Evolutionary conservation across 352 stramenopile species (phyloP).

Genomic region (Phytophthora sansomeana): DNA sequence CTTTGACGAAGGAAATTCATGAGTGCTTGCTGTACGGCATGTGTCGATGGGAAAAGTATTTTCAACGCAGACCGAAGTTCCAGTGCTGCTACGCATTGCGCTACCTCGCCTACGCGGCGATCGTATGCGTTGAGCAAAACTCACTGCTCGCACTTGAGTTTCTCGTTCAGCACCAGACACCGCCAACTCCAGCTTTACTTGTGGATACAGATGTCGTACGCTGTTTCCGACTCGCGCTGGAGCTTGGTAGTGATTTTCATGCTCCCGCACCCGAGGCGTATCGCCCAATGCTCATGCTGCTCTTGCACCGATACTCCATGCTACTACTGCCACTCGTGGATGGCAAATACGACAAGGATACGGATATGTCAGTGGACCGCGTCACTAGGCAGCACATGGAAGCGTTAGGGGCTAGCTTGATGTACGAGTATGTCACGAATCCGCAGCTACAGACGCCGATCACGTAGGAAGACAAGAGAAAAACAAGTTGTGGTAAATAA

Average conservation of each 20-base stretch:
- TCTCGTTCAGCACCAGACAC: conserved; percentile 23
- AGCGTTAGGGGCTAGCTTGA: conserved; percentile 53
- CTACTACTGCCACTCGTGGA: conserved; percentile 37
- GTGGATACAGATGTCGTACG: conserved; percentile 48
- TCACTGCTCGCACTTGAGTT: conserved; percentile 41
- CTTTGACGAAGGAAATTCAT: conserved; percentile 17
- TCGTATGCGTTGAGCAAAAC: conserved; percentile 57
- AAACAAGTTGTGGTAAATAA: conserved; percentile 7
- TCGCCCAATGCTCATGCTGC: conserved; percentile 48
- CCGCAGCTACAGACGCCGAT: conserved; percentile 19
- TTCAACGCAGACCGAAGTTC: conserved; percentile 33
- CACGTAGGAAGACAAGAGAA: conserved; percentile 2
- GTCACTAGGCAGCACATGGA: conserved; percentile 28
- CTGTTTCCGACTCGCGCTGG: conserved; percentile 46
- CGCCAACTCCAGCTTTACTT: conserved; percentile 27
- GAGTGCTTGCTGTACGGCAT: conserved; percentile 41
- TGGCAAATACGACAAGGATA: conserved; percentile 12
- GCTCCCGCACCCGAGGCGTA: conserved; percentile 40
- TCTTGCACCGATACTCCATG: conserved; percentile 37
- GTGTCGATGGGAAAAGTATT: conserved; percentile 44
- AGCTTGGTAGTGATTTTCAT: conserved; percentile 42
- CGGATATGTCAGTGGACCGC: conserved; percentile 1
- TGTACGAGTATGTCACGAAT: conserved; percentile 63
- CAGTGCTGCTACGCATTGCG: conserved; percentile 47
- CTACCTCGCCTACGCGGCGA: conserved; percentile 50